Conservation (phyloP, 1,284 basidiomycete genomes). For the Cutaneotrichosporon sp. region DNA sequence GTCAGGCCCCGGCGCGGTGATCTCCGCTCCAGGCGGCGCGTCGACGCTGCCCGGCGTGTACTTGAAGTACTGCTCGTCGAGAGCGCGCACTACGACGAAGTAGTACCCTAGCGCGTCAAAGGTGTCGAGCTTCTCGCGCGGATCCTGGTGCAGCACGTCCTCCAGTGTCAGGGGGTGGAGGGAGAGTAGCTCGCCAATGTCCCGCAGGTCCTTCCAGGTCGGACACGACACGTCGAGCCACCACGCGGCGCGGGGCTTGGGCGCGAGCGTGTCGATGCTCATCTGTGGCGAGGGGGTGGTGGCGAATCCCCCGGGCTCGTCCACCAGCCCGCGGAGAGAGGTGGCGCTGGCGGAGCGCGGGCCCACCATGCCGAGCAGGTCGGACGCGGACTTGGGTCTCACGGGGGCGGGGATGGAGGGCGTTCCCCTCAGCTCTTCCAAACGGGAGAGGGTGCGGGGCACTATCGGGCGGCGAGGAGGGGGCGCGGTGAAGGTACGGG, state of each 20-base stretch:
- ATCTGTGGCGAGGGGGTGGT: neutral
- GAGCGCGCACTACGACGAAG: slow-evolving; percentile 83
- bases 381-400: slow-evolving; percentile 49
- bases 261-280: slow-evolving; percentile 4
- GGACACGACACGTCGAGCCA: slow-evolving; percentile 92
- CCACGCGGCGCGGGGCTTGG: slow-evolving; percentile 58
- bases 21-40: slow-evolving; percentile 8
- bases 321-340: slow-evolving; percentile 1
- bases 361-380: slow-evolving; percentile 42
- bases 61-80: slow-evolving; percentile 68
- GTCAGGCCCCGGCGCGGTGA: neutral
- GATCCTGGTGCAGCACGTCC: slow-evolving; percentile 92
- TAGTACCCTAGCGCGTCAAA: slow-evolving; percentile 92
- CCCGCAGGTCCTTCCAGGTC: slow-evolving; percentile 84
- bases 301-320: neutral
- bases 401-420: slow-evolving; percentile 16
- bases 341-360: slow-evolving; percentile 2
- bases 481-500: slow-evolving; percentile 32
- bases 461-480: slow-evolving; percentile 30
- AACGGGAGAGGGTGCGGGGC: slow-evolving; percentile 27
- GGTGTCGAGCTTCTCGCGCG: slow-evolving; percentile 87
- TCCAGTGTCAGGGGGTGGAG: slow-evolving; percentile 93
- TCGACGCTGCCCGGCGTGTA: slow-evolving; percentile 54
- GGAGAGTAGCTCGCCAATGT: slow-evolving; percentile 66
- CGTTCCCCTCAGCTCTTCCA: slow-evolving; percentile 31